These are phyloP conservation scores for Neohortaea acidophila DNA, from an alignment of 495 filamentous ascomycete species.

Conservation along the genomic window DNA sequence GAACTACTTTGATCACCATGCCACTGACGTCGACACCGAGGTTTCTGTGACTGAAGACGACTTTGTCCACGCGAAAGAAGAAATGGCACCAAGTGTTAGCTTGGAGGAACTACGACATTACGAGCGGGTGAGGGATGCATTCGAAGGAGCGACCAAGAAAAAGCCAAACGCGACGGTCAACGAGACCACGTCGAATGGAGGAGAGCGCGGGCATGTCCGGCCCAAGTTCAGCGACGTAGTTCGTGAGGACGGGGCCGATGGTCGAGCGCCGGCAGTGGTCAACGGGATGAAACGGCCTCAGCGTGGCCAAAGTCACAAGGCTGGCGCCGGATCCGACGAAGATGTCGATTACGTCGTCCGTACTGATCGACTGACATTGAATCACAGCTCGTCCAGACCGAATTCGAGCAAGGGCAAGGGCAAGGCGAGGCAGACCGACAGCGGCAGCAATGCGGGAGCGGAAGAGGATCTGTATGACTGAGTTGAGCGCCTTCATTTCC, in stretches of 20 bases:
- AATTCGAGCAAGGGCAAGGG: constrained; percentile 16
- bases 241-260: constrained; percentile 1
- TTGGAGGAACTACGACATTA: constrained; percentile 88
- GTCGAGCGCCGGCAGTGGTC: constrained; percentile 2
- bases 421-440: constrained; percentile 26
- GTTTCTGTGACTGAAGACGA: constrained; percentile 82
- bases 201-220: constrained; percentile 7
- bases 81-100: constrained; percentile 87
- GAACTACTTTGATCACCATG: constrained; percentile 87
- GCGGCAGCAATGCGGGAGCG: constrained; percentile 30
- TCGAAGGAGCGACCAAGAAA: constrained; percentile 42
- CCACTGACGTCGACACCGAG: constrained; percentile 62
- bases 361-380: constrained; percentile 29
- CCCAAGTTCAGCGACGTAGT: constrained; percentile 8
- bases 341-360: constrained; percentile 31
- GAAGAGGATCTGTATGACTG: constrained; percentile 15
- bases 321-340: constrained; percentile 24
- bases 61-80: constrained; percentile 61
- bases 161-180: constrained; percentile 26
- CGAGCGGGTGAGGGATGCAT: constrained; percentile 61
- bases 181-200: constrained; percentile 2
- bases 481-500: too few species aligned
- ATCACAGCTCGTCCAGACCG: constrained; percentile 9
- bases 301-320: not conserved
- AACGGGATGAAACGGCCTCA: constrained; percentile 28